Base-by-base conservation (phyloP, 2,329 filamentous ascomycete species). In the Colletotrichum sp. region DNA sequence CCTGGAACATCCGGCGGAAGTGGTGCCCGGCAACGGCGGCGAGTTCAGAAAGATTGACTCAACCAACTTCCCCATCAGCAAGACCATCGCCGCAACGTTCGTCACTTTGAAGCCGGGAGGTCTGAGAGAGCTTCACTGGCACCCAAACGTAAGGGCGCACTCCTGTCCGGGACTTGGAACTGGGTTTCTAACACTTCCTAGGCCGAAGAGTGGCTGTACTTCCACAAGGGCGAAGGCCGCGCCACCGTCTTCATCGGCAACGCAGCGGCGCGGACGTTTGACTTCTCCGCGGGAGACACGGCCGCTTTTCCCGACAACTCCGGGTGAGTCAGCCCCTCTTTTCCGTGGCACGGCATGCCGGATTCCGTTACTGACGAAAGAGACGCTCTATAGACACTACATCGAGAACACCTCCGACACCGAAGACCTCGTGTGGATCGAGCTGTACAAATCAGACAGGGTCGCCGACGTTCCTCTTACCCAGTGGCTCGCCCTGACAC, bases 161-260 rank as follows among this genome's bases (percentile, higher is more conserved):
- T n/a, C 18, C 9, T 44, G 39, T 28, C 13, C 9, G 13, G 60
- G 49, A 21, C 63, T 68, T 75, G 34, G 32, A 18, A 21, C 16
- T 26, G 8, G 5, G 32, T 28, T 36, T 24, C 52, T 68, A 39
- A 28, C 24, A n/a, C 4, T 13, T 12, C 6, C 30, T 74, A 92
- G 90, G 91, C 91, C 7, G 91, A 94, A 79, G 93, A 94, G 81
- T 94, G 93, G 93, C 83, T 94, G 4, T 94, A 94, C 83, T 94
- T 95, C 85, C 91, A 93, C 81, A 85, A 90, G 75, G 93, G 92
- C 28, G 83, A 87, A 3, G 93, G 86, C 1, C 89, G 90, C 30
- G 92, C 92, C 0, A 94, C 92, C 0, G 90, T 93, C 4, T 94
- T 93, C 81, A 90, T 91, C 64, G 93, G 92, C 8, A 89, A 87